Conservation (phyloP, 495 filamentous ascomycete genomes). For the Thozetella sp. region DNA sequence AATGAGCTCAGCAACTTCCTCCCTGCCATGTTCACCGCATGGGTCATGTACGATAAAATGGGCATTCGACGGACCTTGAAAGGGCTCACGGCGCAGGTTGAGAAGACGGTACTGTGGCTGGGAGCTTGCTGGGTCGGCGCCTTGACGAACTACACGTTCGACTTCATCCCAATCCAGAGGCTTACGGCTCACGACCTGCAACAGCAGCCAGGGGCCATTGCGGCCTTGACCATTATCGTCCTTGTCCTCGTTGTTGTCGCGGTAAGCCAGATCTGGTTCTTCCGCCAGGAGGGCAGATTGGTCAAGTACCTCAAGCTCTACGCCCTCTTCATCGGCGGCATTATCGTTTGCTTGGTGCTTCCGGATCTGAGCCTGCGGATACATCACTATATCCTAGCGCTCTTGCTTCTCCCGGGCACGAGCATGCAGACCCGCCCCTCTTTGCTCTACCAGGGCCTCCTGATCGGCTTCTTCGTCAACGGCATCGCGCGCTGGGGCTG, state of each 20-base stretch:
- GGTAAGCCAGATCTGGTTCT: constrained; percentile 71
- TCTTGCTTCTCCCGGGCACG: constrained; percentile 81
- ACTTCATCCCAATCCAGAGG: constrained; percentile 79
- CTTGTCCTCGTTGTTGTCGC: constrained; percentile 60
- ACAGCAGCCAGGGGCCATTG: constrained; percentile 75
- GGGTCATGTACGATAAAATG: constrained; percentile 76
- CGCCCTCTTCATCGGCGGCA: constrained; percentile 50
- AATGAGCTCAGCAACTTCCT: constrained; percentile 71
- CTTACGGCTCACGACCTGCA: constrained; percentile 76
- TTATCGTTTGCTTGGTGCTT: constrained; percentile 67
- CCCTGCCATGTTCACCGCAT: constrained; percentile 74
- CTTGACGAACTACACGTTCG: constrained; percentile 82
- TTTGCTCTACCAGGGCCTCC: constrained; percentile 82
- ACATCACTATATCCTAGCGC: constrained; percentile 91
- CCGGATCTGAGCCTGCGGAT: constrained; percentile 87
- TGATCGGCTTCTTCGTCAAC: constrained; percentile 90
- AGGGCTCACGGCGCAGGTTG: constrained; percentile 64
- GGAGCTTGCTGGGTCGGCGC: constrained; percentile 77
- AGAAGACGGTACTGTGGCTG: constrained; percentile 75
- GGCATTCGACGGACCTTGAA: constrained; percentile 47
- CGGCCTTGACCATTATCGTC: constrained; percentile 70
- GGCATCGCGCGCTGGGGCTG: constrained; percentile 94
- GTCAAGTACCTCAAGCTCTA: constrained; percentile 76
- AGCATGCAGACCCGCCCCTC: constrained; percentile 79
- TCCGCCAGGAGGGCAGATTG: constrained; percentile 73